Percentiles rank a stretch among this genome's conserved stretches.
Evolutionary conservation across 495 filamentous ascomycete species (phyloP).

Genomic region (Aspergillus nanangensis): DNA sequence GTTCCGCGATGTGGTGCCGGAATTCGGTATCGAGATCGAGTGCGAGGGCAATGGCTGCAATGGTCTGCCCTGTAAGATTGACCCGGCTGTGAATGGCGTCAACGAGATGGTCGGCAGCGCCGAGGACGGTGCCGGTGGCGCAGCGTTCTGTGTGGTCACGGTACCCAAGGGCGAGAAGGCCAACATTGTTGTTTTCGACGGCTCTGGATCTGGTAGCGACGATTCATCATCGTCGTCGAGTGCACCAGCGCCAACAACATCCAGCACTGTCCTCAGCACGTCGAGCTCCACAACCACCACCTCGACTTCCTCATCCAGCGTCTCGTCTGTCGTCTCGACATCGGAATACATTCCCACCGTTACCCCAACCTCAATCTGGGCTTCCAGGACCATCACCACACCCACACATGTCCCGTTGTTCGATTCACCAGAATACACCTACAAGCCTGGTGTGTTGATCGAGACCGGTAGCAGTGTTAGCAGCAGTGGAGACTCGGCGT

Average conservation of each 20-base stretch:
- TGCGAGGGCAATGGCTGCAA: slow-evolving; percentile 66
- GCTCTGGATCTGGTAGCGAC: slow-evolving; percentile 15
- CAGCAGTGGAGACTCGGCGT: neutral
- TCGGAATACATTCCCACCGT: slow-evolving; percentile 19
- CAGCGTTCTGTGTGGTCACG: slow-evolving; percentile 75
- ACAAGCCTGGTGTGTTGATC: slow-evolving; percentile 1
- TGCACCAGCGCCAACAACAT: slow-evolving; percentile 8
- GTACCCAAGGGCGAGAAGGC: slow-evolving; percentile 64
- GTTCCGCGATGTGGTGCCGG: slow-evolving; percentile 55
- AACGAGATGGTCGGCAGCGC: slow-evolving; percentile 53
- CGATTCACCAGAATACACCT: slow-evolving; percentile 1
- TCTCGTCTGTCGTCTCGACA: slow-evolving; percentile 11
- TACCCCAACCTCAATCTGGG: slow-evolving; percentile 19
- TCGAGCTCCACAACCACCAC: slow-evolving; percentile 10
- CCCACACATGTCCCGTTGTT: neutral
- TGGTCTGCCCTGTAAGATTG: slow-evolving; percentile 70
- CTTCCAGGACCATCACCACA: slow-evolving; percentile 15
- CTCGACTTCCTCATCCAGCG: slow-evolving; percentile 11
- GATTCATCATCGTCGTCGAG: slow-evolving; percentile 11
- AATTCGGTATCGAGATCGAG: slow-evolving; percentile 66
- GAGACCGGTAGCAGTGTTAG: neutral
- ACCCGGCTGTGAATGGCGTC: slow-evolving; percentile 57
- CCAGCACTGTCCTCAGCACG: slow-evolving; percentile 9
- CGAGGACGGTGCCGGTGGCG: slow-evolving; percentile 61
- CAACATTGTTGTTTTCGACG: slow-evolving; percentile 62